Conservation (phyloP, 1,284 basidiomycete species). For the Phenoliferia sp. region DNA sequence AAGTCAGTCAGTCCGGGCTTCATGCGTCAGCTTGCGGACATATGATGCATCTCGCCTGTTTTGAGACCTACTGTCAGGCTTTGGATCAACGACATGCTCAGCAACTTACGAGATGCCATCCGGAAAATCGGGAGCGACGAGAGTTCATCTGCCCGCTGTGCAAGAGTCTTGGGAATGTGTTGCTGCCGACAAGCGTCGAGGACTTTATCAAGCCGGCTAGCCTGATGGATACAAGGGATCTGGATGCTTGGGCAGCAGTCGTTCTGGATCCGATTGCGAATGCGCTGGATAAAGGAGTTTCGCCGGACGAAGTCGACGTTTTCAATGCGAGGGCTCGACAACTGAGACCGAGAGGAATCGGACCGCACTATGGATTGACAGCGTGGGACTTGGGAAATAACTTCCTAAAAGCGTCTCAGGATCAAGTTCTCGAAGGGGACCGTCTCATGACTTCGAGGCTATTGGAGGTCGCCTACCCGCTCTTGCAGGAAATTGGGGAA, state of each 20-base stretch:
- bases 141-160: conserved; percentile 99
- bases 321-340: neutral
- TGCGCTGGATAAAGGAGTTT: conserved; percentile 3
- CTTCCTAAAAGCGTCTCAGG: conserved; percentile 6
- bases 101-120: conserved; percentile 89
- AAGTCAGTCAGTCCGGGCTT: conserved; percentile 73
- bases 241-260: conserved; percentile 16
- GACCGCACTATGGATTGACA: conserved; percentile 12
- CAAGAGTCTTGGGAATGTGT: conserved; percentile 91
- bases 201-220: neutral
- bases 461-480: conserved; percentile 19
- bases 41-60: conserved; percentile 95
- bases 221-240: conserved; percentile 10
- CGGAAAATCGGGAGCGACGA: conserved; percentile 83
- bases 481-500: conserved; percentile 16
- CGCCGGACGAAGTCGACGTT: conserved; percentile 4
- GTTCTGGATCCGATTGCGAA: conserved; percentile 1
- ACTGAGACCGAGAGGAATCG: neutral
- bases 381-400: conserved; percentile 22
- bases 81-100: conserved; percentile 82
- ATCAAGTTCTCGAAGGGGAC: conserved; percentile 18
- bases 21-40: conserved; percentile 89
- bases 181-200: conserved; percentile 63
- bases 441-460: conserved; percentile 24
- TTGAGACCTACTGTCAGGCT: conserved; percentile 81